Base-by-base conservation (phyloP, 2,329 filamentous ascomycete genomes). In the Clonostachys rhizophaga region DNA sequence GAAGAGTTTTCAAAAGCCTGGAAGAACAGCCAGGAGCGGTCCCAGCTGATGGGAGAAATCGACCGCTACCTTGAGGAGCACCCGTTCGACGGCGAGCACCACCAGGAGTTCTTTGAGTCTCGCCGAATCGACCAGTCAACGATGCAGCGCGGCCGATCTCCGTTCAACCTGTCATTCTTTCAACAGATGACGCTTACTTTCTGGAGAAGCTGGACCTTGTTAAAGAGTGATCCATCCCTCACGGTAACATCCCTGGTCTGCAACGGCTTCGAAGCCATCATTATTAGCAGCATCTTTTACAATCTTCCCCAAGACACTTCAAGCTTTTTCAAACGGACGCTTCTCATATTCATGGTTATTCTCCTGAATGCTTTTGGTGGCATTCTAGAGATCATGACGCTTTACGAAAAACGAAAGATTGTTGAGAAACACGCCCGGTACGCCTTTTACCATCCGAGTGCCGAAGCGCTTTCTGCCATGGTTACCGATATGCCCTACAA, bases 201-300 rank as follows among this genome's bases (percentile, higher is more conserved):
- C 16, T 67, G 64, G 57, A 53, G 71, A 36, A 62, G 69, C 40
- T 67, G 60, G 47, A 64, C 67, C 40, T 58, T 68, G 37, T 60
- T 76, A 47, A 60, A 55, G 47, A 62, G 66, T 39, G 66, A 74
- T 52, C 64, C 63, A 36, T 66, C 67, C 40, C 67, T 77, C 48
- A 54, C 74, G 49, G 52, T 76, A 54, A 65, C 75, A 58, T 67
- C 69, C 30, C 60, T 79, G 7, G 72, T 64, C 42, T 67, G 67
- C 43, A 69, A 77, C 50, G 52, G 72, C 48, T 52, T 74, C 54
- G 65, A 74, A 57, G 68, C 69, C 34, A 60, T 79, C 10, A 74
- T 79, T 49, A 66, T 76, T 47, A 71, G 72, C 43, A 71, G 66
- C 20, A 64, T 78, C 43, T 79, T 74, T 56, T 79, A 63, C 53